These are phyloP conservation scores for Yamadazyma sp. DNA, from an alignment of 1,139 yeast species.

Conservation along the genomic window DNA sequence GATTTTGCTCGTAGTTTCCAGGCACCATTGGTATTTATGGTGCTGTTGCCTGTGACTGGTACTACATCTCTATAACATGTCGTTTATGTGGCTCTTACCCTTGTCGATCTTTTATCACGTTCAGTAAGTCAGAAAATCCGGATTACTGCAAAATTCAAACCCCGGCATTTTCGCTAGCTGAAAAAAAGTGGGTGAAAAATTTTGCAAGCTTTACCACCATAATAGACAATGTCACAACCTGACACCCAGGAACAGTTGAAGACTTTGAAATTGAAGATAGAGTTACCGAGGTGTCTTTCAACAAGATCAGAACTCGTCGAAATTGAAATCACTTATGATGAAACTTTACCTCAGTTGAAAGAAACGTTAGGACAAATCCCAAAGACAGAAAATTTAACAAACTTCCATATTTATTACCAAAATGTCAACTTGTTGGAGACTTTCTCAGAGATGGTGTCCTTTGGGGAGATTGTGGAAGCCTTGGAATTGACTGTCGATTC, in stretches of 20 bases:
- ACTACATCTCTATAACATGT: too few relatives aligned
- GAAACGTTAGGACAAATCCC: conserved; percentile 58
- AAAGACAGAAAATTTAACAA: conserved; percentile 58
- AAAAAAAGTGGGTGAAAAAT: conserved; percentile 4
- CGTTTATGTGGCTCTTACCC: too few relatives aligned
- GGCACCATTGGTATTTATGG: too few relatives aligned
- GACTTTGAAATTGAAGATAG: conserved; percentile 15
- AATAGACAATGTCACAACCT: conserved; percentile 7
- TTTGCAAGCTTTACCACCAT: conserved; percentile 1
- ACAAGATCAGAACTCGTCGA: conserved; percentile 15
- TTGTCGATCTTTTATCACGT: too few relatives aligned
- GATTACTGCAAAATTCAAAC: background rate
- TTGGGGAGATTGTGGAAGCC: conserved; percentile 28
- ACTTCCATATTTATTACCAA: conserved; percentile 49
- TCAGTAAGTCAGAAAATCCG: too few relatives aligned
- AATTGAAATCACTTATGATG: conserved; percentile 31
- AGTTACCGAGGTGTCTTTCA: conserved; percentile 32
- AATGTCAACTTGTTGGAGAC: conserved; percentile 32
- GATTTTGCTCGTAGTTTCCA: too few relatives aligned
- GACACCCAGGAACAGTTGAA: conserved; percentile 6
- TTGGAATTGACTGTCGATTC: conserved; percentile 22
- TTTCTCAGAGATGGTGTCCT: conserved; percentile 35
- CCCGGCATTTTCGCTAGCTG: conserved; percentile 2
- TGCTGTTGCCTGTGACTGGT: too few relatives aligned
- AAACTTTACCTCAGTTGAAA: conserved; percentile 57